Percentiles rank a stretch among this genome's conserved stretches.
Evolutionary conservation across 805 yeast genomes (phyloP).

Genomic region (Suhomyces sp.): DNA sequence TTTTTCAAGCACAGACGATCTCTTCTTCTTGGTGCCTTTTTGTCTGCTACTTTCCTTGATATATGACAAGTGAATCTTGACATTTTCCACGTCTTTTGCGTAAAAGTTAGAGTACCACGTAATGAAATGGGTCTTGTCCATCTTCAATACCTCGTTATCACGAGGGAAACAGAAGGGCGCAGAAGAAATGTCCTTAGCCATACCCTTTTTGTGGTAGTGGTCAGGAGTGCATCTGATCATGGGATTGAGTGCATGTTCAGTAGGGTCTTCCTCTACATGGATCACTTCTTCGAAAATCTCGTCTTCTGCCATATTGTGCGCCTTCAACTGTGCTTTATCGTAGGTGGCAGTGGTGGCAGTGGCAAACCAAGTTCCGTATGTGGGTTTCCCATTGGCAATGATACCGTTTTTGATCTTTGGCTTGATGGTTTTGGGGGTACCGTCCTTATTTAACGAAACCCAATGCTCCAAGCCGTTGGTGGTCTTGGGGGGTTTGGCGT

Average conservation of each 20-base stretch:
- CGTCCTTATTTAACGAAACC: conserved; percentile 74
- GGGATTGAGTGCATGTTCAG: conserved; percentile 71
- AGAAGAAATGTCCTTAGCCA: conserved; percentile 50
- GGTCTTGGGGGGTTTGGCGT: conserved; percentile 67
- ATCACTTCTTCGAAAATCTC: conserved; percentile 55
- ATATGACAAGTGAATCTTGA: conserved; percentile 64
- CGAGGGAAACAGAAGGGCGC: conserved; percentile 87
- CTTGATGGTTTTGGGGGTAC: conserved; percentile 72
- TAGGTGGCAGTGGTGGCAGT: conserved; percentile 58
- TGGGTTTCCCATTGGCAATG: conserved; percentile 65
- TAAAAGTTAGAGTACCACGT: conserved; percentile 80
- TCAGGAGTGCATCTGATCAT: conserved; percentile 84
- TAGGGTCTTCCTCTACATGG: conserved; percentile 64
- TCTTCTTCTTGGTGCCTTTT: conserved; percentile 52
- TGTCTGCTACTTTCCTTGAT: conserved; percentile 54
- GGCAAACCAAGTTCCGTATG: conserved; percentile 73
- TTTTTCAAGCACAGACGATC: conserved; percentile 35
- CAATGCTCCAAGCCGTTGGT: conserved; percentile 74
- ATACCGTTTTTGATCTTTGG: conserved; percentile 76
- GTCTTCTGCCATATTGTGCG: conserved; percentile 67
- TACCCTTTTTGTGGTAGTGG: conserved; percentile 61
- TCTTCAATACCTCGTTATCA: conserved; percentile 54
- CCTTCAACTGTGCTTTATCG: conserved; percentile 61
- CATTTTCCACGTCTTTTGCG: conserved; percentile 51
- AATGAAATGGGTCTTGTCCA: conserved; percentile 66